Conservation (phyloP, 345 rosid species). For the Odontarrhena argentea region DNA sequence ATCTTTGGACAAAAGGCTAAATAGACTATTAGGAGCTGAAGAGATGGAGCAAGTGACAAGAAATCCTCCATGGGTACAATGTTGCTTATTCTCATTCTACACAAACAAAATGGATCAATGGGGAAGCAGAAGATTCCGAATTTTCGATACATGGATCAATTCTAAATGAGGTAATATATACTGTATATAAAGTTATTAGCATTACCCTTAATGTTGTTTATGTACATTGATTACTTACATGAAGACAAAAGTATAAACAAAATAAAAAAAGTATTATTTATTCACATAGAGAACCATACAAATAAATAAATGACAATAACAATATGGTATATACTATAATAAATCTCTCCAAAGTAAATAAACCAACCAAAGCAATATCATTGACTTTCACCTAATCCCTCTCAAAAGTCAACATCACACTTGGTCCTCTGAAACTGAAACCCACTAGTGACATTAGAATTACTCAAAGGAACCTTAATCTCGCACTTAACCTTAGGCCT, state of each 20-base stretch:
- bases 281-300: conserved; percentile 23
- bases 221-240: not conserved
- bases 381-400: conserved; percentile 13
- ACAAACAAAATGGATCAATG: conserved; percentile 32
- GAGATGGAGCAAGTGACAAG: conserved; percentile 21
- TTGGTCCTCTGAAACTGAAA: conserved; percentile 41
- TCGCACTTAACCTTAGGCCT: conserved; percentile 60
- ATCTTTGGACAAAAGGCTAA: conserved; percentile 7
- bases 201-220: not conserved
- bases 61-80: conserved; percentile 42
- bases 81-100: conserved; percentile 40
- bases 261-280: conserved; percentile 7
- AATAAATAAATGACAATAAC: not conserved
- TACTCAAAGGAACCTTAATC: conserved; percentile 56
- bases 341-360: not conserved
- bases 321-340: not conserved
- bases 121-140: conserved; percentile 38
- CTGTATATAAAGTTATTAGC: not conserved
- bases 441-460: conserved; percentile 28
- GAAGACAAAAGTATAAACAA: not conserved
- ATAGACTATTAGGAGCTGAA: conserved; percentile 28
- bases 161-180: not conserved
- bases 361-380: not conserved
- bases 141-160: conserved; percentile 39
- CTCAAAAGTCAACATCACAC: conserved; percentile 52